A percentile compares a stretch with the other conserved stretches of the same genome.
Conservation (phyloP, 2,329 filamentous ascomycete species). For the Aspergillus ibericus region DNA sequence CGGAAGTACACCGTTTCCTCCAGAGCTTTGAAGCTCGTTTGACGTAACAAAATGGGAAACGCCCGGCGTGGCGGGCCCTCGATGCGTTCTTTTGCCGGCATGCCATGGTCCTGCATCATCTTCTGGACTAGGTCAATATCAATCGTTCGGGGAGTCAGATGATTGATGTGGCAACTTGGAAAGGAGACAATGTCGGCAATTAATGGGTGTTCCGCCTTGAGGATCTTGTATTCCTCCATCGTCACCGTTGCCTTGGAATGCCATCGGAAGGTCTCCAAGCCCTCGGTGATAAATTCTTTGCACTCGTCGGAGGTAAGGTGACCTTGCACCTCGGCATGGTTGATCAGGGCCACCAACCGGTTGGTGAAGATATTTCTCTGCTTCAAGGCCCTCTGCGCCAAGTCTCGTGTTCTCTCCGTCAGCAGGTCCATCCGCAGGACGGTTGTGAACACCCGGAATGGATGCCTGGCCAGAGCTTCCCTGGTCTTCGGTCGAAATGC, state of each 20-base stretch:
- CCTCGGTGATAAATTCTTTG: constrained; percentile 44
- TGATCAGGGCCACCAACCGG: constrained; percentile 40
- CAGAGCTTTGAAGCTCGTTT: constrained; percentile 56
- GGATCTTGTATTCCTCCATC: constrained; percentile 42
- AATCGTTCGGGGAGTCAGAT: constrained; percentile 54
- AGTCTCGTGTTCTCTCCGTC: constrained; percentile 27
- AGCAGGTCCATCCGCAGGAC: constrained; percentile 47
- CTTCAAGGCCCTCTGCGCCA: constrained; percentile 37
- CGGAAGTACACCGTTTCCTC: constrained; percentile 50
- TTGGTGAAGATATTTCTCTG: constrained; percentile 46
- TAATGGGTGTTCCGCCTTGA: constrained; percentile 49
- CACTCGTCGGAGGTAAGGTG: constrained; percentile 32
- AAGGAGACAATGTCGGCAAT: constrained; percentile 51
- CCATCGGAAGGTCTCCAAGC: constrained; percentile 53
- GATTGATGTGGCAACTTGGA: constrained; percentile 53
- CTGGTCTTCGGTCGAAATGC: constrained; percentile 48
- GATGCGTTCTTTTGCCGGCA: constrained; percentile 52
- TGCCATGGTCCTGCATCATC: constrained; percentile 43
- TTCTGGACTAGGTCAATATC: constrained; percentile 50
- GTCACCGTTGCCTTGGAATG: constrained; percentile 43
- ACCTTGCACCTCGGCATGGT: constrained; percentile 33
- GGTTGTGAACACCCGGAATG: constrained; percentile 49
- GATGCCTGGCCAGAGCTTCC: constrained; percentile 42
- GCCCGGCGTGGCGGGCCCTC: constrained; percentile 51
- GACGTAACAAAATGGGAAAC: constrained; percentile 52